These are phyloP conservation scores for Ganoderma leucocontextum DNA, from an alignment of 1,284 basidiomycete genomes.

Conservation along the genomic window DNA sequence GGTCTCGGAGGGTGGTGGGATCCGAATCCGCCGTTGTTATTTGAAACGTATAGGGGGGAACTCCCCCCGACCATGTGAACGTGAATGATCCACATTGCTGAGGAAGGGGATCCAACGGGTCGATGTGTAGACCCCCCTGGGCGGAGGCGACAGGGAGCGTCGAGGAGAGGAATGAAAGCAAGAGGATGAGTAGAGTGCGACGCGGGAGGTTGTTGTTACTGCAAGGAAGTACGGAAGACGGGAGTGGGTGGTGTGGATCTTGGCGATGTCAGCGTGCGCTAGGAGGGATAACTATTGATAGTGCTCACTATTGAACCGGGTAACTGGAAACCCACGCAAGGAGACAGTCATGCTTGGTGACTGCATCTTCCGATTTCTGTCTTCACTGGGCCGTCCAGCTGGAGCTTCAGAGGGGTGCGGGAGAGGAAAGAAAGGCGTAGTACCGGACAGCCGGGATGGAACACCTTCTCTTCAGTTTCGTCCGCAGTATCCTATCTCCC, in stretches of 20 bases:
- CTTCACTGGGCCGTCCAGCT: background rate
- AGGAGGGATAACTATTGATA: background rate
- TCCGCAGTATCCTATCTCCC: background rate
- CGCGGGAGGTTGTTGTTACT: background rate
- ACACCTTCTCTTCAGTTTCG: background rate
- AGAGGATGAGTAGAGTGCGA: background rate
- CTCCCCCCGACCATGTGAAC: background rate
- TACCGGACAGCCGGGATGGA: too few species aligned
- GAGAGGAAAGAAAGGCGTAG: background rate
- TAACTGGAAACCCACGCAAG: background rate
- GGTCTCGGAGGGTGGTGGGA: background rate
- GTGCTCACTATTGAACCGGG: background rate
- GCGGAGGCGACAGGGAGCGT: background rate
- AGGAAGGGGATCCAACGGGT: background rate
- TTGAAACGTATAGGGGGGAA: background rate
- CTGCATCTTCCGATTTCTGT: background rate
- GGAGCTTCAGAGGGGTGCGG: background rate
- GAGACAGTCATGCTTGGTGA: background rate
- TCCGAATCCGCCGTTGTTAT: too few species aligned
- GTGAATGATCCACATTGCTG: background rate
- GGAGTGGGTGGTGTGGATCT: background rate
- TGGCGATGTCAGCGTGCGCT: background rate
- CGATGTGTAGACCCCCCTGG: background rate
- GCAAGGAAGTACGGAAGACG: background rate
- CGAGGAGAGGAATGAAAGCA: background rate